Base-by-base conservation (phyloP, 495 filamentous ascomycete genomes). In the Hypoxylon rickii region DNA sequence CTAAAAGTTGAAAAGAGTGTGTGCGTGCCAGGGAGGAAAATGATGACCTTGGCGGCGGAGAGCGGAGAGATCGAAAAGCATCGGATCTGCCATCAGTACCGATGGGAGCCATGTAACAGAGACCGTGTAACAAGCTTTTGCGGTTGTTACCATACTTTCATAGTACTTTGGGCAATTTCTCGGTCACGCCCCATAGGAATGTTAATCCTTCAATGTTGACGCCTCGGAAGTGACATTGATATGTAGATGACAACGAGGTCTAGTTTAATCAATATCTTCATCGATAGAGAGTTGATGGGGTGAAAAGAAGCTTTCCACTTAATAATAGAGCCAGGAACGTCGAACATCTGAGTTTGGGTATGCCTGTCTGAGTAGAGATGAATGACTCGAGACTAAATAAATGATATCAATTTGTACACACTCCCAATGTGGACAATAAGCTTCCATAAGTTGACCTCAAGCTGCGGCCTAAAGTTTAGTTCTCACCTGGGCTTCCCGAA, bases 21-120 rank as follows among this genome's bases (percentile, higher is more conserved):
- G 58, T 37, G 46, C 37, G 21, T 47, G 52, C 52, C 51, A 57
- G 48, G 12, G 39, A 54, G 47, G 26, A 40, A 43, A 43, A 16
- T 19, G 8, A 41, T 38, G 13, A 49, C 33, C 53, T 53, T 63
- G 59, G 59, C 53, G 44, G 59, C 49, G 52, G 59, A 58, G 53
- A 57, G 59, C 49, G 52, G 59, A 58, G 53, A 57, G 48, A 58
- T 53, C 59, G 59, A 45, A 29, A 19, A 49, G 50, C 36, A 4
- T 29, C 32, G 41, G 59, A 63, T 63, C 53, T 39, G 21, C 49
- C 38, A 22, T 33, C 20, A 46, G 40, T 7, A 10, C 26, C 20
- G 29, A 15, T 20, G 17, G 33, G 41, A 21, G 40, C 38, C 18
- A 39, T 24, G 52, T 17, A 26, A 48, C 13, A 4, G 37, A 36